A percentile compares a stretch with the other conserved stretches of the same genome.
These are phyloP conservation scores for Clarkia xantiana DNA, from an alignment of 345 rosid genomes.

Conservation along the genomic window DNA sequence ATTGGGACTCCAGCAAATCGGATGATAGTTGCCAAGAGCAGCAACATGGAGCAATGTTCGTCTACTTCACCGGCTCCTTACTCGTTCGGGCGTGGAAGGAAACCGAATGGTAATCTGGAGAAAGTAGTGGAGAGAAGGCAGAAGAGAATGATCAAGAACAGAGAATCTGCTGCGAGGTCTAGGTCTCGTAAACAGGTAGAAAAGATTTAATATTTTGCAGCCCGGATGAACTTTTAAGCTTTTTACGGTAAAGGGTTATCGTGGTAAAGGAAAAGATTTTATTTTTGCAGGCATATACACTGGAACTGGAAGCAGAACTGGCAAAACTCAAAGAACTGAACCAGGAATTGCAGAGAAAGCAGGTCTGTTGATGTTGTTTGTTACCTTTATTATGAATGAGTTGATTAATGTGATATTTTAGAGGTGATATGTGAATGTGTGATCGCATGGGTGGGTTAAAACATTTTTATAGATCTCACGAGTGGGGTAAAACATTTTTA, in stretches of 20 bases:
- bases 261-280: slow-evolving; percentile 1
- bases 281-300: slow-evolving; percentile 65
- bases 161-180: slow-evolving; percentile 96
- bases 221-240: too few species aligned
- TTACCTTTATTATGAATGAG: too few species aligned
- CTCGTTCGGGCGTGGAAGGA: slow-evolving; percentile 58
- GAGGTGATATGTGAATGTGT: too few species aligned
- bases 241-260: too few species aligned
- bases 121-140: slow-evolving; percentile 95
- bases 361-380: slow-evolving; percentile 21
- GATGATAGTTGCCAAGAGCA: slow-evolving; percentile 1
- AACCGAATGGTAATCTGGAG: slow-evolving; percentile 46
- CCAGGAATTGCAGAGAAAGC: slow-evolving; percentile 58
- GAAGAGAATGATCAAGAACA: slow-evolving; percentile 90
- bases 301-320: slow-evolving; percentile 89
- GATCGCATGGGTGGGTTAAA: too few species aligned
- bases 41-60: slow-evolving; percentile 42
- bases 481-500: too few species aligned
- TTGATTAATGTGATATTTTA: too few species aligned
- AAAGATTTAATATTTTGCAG: too few species aligned
- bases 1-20: too few species aligned
- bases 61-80: slow-evolving; percentile 80
- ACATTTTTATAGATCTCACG: too few species aligned
- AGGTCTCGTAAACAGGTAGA: slow-evolving; percentile 95
- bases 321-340: slow-evolving; percentile 70